phyloP scores from a whole-genome alignment of 2,329 filamentous ascomycete genomes.

The Hypoxylon sp. region DNA sequence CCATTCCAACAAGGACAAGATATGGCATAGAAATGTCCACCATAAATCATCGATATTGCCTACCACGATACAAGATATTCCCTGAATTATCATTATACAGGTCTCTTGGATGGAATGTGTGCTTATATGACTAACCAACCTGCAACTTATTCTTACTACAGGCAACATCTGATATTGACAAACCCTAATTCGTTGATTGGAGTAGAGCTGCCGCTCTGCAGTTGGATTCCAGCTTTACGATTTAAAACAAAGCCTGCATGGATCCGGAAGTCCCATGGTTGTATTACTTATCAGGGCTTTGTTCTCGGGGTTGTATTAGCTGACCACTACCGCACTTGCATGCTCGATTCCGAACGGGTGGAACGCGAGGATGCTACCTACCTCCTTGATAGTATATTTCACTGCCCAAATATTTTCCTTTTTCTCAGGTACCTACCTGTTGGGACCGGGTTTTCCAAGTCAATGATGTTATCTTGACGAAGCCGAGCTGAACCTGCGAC shows the following conservation, averaged over 20 bases:
- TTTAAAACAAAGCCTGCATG: slow-evolving; percentile 21
- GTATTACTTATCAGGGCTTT: slow-evolving; percentile 1
- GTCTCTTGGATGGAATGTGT: not conserved
- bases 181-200: slow-evolving; percentile 3
- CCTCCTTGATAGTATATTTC: slow-evolving; percentile 13
- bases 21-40: not conserved
- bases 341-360: slow-evolving; percentile 37
- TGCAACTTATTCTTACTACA: slow-evolving; percentile 14
- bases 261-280: slow-evolving; percentile 19
- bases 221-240: slow-evolving; percentile 13
- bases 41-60: not conserved
- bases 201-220: slow-evolving; percentile 3
- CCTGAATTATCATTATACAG: not conserved
- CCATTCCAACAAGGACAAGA: not conserved
- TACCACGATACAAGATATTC: not conserved
- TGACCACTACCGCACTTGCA: slow-evolving; percentile 22
- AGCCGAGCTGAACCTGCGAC: not conserved
- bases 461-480: slow-evolving; percentile 28
- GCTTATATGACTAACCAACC: not conserved
- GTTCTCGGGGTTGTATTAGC: slow-evolving; percentile 24
- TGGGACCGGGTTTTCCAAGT: slow-evolving; percentile 19
- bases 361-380: slow-evolving; percentile 32
- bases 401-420: slow-evolving; percentile 14
- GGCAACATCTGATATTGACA: slow-evolving; percentile 7
- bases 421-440: not conserved